A percentile compares a stretch with the other conserved stretches of the same genome.
Conservation (phyloP, 1,284 basidiomycete species). For the Boletellus sp. region DNA sequence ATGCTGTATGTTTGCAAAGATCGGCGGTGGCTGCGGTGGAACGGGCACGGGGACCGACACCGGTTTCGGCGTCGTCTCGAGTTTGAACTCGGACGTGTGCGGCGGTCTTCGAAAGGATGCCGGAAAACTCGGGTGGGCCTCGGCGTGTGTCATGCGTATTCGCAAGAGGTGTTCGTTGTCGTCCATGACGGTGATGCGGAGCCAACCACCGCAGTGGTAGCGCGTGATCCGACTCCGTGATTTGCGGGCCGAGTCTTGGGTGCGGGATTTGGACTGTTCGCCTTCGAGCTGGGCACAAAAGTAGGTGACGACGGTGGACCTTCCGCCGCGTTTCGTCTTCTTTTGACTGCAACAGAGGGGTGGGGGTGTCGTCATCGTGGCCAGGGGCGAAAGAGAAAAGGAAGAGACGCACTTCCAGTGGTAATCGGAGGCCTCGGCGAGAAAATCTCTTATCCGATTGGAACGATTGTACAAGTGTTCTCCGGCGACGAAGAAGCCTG, state of each 20-base stretch:
- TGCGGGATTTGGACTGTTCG: conserved; percentile 32
- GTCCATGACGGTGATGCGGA: conserved; percentile 36
- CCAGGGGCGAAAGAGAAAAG: background rate
- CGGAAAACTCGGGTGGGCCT: conserved; percentile 32
- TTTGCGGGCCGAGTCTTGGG: conserved; percentile 32
- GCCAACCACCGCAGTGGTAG: conserved; percentile 34
- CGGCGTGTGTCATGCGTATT: conserved; percentile 35
- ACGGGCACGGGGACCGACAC: conserved; percentile 5
- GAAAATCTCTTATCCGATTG: conserved; percentile 32
- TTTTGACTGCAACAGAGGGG: conserved; percentile 22
- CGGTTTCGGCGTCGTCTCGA: conserved; percentile 28
- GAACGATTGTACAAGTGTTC: conserved; percentile 35
- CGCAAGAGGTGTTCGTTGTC: conserved; percentile 33
- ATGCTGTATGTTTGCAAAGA: conserved; percentile 26
- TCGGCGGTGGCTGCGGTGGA: conserved; percentile 14
- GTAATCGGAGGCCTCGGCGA: conserved; percentile 35
- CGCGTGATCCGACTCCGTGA: conserved; percentile 34
- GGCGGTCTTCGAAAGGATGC: conserved; percentile 32
- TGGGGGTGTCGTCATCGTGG: background rate
- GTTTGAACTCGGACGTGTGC: conserved; percentile 32
- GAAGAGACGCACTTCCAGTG: conserved; percentile 31
- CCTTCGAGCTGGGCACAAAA: conserved; percentile 35
- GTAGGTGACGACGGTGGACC: conserved; percentile 34
- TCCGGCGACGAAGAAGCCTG: conserved; percentile 30
- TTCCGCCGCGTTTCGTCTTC: conserved; percentile 35